phyloP scores from a whole-genome alignment of 495 filamentous ascomycete species.

The Lasiosphaeris hirsuta region DNA sequence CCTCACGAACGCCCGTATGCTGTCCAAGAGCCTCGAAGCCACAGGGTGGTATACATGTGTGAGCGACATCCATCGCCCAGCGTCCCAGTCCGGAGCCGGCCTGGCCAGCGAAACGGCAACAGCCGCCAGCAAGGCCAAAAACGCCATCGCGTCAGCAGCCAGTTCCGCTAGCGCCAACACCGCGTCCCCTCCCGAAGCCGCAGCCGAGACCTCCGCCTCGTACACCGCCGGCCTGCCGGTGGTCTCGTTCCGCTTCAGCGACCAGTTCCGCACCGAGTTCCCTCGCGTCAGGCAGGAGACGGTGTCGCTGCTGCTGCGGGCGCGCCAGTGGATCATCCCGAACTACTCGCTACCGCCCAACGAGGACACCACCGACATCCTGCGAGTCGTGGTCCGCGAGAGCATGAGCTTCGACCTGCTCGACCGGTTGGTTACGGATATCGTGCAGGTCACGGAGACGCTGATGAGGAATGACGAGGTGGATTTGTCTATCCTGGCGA shows the following conservation, averaged over 20 bases:
- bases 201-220: conserved; percentile 52
- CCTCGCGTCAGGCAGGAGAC: conserved; percentile 64
- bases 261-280: conserved; percentile 59
- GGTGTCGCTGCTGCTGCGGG: conserved; percentile 61
- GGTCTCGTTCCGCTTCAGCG: conserved; percentile 64
- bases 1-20: conserved; percentile 62
- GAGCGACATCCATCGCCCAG: conserved; percentile 64
- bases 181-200: conserved; percentile 32
- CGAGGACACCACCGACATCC: conserved; percentile 61
- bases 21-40: conserved; percentile 65
- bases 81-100: background rate
- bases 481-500: conserved; percentile 41
- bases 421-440: conserved; percentile 57
- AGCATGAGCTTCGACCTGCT: conserved; percentile 66
- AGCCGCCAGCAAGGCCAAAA: conserved; percentile 2
- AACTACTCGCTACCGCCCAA: conserved; percentile 69
- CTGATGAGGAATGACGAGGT: conserved; percentile 52
- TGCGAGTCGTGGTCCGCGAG: conserved; percentile 67
- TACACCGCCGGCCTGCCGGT: conserved; percentile 70
- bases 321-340: conserved; percentile 73
- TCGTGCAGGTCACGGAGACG: conserved; percentile 54
- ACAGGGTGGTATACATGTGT: conserved; percentile 69
- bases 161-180: background rate
- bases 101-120: conserved; percentile 15
- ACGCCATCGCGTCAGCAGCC: conserved; percentile 35